These are phyloP conservation scores for Paramecium pentaurelia DNA, from an alignment of 73 alveolate species.

Conservation along the genomic window DNA sequence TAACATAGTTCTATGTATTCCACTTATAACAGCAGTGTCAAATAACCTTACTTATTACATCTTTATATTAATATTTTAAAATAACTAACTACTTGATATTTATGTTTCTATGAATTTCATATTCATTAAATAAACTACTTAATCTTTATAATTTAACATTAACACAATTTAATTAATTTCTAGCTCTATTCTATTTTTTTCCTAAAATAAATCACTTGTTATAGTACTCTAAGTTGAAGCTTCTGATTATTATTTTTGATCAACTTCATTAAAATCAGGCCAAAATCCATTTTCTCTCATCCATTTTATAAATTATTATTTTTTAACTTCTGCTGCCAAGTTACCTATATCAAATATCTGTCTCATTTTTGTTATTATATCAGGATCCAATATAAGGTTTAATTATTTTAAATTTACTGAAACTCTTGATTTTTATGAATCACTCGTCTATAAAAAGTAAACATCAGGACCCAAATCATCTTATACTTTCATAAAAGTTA, in stretches of 20 bases:
- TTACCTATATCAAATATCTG: slow-evolving; percentile 18
- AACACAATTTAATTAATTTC: background rate
- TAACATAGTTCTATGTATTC: slow-evolving; percentile 2
- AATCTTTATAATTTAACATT: background rate
- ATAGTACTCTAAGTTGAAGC: background rate
- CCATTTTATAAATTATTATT: background rate
- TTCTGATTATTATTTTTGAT: background rate
- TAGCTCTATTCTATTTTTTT: background rate
- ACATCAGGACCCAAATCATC: background rate
- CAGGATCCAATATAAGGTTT: background rate
- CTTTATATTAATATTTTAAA: background rate
- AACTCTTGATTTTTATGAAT: background rate
- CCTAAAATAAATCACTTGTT: background rate
- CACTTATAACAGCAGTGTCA: slow-evolving; percentile 17
- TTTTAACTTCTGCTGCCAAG: background rate
- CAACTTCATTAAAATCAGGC: slow-evolving; percentile 47
- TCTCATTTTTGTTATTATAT: background rate
- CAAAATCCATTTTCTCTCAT: slow-evolving; percentile 47
- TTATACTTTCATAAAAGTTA: background rate
- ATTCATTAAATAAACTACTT: slow-evolving; percentile 20
- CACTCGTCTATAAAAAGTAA: background rate
- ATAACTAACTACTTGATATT: background rate
- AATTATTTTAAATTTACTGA: background rate
- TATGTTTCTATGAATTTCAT: background rate
- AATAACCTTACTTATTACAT: background rate